Evolutionary conservation across 768 basidiomycete genomes (phyloP).

Genomic region (Leccinum incarnatum): DNA sequence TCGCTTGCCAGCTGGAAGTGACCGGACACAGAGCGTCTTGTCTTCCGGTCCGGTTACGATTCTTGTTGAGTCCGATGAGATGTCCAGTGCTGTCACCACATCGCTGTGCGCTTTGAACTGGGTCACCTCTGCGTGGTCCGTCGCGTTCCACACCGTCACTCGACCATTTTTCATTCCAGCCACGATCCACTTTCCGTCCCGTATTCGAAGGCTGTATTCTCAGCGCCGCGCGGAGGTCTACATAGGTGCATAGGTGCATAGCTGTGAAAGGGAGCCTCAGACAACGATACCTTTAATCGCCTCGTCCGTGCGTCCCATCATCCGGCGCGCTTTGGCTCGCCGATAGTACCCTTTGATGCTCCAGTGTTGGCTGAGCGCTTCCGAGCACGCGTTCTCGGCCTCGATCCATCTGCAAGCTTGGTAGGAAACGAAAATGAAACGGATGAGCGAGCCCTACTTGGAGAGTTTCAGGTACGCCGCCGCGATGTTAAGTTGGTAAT

Average conservation of each 20-base stretch:
- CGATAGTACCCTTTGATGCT: conserved; percentile 71
- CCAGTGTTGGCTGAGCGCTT: conserved; percentile 59
- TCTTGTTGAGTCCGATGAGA: no score
- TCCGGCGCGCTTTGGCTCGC: conserved; percentile 62
- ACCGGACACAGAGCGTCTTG: no score
- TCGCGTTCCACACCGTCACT: no score
- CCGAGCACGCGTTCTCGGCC: conserved; percentile 68
- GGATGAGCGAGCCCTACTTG: conserved; percentile 41
- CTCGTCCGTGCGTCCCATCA: conserved; percentile 55
- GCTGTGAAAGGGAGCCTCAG: background rate
- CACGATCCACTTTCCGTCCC: conserved; percentile 17
- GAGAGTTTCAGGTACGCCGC: conserved; percentile 69
- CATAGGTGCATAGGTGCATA: background rate
- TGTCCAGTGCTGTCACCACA: no score
- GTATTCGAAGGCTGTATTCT: conserved; percentile 60
- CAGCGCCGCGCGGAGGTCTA: conserved; percentile 62
- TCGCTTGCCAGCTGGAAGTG: no score
- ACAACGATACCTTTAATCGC: conserved; percentile 52
- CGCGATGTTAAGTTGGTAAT: conserved; percentile 75
- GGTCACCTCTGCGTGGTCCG: no score
- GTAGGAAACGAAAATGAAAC: conserved; percentile 8
- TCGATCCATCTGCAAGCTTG: conserved; percentile 56
- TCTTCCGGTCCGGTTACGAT: no score
- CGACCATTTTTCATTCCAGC: no score
- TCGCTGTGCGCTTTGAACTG: no score